These are phyloP conservation scores for Trypanosoma cruzi DNA, from an alignment of 208 protist genomes.

Conservation along the genomic window DNA sequence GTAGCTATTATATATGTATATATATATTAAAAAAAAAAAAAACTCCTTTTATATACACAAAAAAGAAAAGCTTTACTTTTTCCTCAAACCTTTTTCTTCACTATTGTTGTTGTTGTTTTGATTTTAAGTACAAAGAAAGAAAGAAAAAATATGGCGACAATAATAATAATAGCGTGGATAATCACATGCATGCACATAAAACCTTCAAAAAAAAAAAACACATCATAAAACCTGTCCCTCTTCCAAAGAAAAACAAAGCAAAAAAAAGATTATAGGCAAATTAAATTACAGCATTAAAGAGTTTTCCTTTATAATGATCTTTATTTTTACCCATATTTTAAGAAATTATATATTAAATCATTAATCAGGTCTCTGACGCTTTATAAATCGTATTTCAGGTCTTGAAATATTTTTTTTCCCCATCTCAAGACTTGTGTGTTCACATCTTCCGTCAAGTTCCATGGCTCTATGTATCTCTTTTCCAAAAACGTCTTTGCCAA, in stretches of 20 bases:
- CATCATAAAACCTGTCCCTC: background rate
- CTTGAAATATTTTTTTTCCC: slow-evolving; percentile 4
- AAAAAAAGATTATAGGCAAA: background rate
- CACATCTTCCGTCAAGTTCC: background rate
- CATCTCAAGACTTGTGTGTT: slow-evolving; percentile 1
- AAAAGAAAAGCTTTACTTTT: background rate
- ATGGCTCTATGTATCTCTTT: slow-evolving; percentile 38
- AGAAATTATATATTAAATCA: too few species aligned
- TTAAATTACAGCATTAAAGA: background rate
- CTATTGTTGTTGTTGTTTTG: slow-evolving; percentile 3
- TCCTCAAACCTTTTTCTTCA: background rate
- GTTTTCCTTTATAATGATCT: too few species aligned
- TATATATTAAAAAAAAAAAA: too few species aligned
- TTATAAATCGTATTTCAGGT: background rate
- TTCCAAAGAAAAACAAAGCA: background rate
- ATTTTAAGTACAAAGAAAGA: slow-evolving; percentile 2
- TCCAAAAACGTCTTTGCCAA: slow-evolving; percentile 53
- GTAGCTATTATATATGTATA: too few species aligned
- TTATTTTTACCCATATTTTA: too few species aligned
- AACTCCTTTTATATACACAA: background rate
- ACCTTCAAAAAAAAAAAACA: background rate
- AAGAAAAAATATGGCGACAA: slow-evolving; percentile 4
- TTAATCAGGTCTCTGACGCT: background rate
- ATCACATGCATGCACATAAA: background rate
- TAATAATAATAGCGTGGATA: slow-evolving; percentile 13